Conservation (phyloP, 805 yeast genomes). For the Cephaloascus albidus region DNA sequence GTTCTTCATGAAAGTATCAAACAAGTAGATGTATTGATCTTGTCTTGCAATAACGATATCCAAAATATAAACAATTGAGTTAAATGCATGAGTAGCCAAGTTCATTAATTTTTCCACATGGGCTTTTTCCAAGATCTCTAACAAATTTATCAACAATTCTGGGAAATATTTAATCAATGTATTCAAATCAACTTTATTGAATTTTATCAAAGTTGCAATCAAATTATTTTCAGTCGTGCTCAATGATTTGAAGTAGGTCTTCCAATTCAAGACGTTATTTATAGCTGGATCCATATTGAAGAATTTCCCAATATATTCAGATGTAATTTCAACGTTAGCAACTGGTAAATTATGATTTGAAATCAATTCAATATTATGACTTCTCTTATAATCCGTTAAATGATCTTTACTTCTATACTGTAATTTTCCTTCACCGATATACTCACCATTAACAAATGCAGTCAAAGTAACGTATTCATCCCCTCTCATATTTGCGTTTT, state of each 20-base stretch:
- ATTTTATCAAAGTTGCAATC: slow-evolving; percentile 33
- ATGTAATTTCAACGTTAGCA: slow-evolving; percentile 42
- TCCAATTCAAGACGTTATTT: slow-evolving; percentile 46
- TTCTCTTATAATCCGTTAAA: slow-evolving; percentile 38
- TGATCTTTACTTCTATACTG: slow-evolving; percentile 36
- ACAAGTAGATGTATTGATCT: slow-evolving; percentile 49
- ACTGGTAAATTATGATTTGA: slow-evolving; percentile 27
- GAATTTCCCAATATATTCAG: slow-evolving; percentile 61
- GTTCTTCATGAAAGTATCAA: slow-evolving; percentile 37
- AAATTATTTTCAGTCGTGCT: slow-evolving; percentile 32
- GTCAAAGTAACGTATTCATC: slow-evolving; percentile 48
- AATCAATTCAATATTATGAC: slow-evolving; percentile 33
- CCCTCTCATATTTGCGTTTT: slow-evolving; percentile 25
- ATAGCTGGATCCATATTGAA: slow-evolving; percentile 52
- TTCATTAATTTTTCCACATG: slow-evolving; percentile 4
- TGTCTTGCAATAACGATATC: slow-evolving; percentile 59
- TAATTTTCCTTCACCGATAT: slow-evolving; percentile 50
- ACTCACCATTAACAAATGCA: slow-evolving; percentile 54
- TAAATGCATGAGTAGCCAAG: slow-evolving; percentile 32
- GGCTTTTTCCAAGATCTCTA: slow-evolving; percentile 19
- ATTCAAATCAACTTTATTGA: slow-evolving; percentile 44
- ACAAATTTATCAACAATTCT: slow-evolving; percentile 33
- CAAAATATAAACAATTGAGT: slow-evolving; percentile 48
- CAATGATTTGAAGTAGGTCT: slow-evolving; percentile 31
- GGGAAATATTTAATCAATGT: slow-evolving; percentile 54